Evolutionary conservation across 805 yeast species (phyloP), one percentile per base, ranked within the genome.

Genomic region (Ogataea trehaloabstinens): DNA sequence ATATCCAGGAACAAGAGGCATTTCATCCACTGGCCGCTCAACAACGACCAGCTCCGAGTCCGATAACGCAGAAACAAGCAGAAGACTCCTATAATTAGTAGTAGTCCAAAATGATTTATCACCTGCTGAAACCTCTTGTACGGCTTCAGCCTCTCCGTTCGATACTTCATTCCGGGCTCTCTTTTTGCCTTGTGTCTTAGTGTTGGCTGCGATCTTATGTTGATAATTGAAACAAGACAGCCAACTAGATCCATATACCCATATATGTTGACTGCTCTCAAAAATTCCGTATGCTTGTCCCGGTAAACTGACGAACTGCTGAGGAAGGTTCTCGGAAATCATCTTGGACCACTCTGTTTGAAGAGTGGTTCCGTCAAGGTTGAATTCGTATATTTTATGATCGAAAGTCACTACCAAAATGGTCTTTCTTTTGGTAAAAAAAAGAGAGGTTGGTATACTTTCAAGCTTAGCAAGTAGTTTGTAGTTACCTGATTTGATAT

Each of bases 241-340:
- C 95, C 96, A 91, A 36, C 76, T 76, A 16, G 85, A 71, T 2
- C 96, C 95, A 76, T 86, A 89, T n/a, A 88, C 63, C 96, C 96
- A 91, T 12, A 84, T 65, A 40, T 76, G 70, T 16, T 49, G 53
- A 1, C 63, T 48, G 24, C 64, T 61, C 3, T 58, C 54, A 55
- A 85, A 86, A 10, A 85, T 60, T 12, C 95, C 96, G 42, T 76
- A 71, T 39, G 95, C 81, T 51, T 82, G 80, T 41, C 85, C 91
- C 13, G 73, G 74, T 37, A 75, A 66, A 2, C 67, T 58, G 13
- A 71, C 55, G 45, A 84, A 80, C 44, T 78, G 78, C 25, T 67
- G 67, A 2, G 98, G 97, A 47, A 89, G 62, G 40, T 75, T 70
- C 37, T 85, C 93, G 13, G 87, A 74, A 60, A 88, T 88, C 37